Conservation (phyloP, 176 grass and related monocot species). For the Melocanna baccifera region DNA sequence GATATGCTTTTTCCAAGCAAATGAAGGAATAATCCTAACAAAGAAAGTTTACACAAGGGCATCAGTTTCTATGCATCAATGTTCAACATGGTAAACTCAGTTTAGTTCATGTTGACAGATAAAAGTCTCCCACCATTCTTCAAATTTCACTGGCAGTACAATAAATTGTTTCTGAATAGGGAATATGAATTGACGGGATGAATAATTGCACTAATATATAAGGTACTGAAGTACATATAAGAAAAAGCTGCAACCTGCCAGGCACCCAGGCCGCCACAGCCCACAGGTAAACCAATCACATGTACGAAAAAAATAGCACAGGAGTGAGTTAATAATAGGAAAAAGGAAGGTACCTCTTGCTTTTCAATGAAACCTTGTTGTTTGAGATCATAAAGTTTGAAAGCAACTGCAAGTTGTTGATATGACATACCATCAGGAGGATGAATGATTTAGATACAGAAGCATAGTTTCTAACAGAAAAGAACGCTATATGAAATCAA, state of each 20-base stretch:
- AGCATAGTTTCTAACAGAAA: background rate
- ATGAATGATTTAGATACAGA: background rate
- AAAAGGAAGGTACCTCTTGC: constrained; percentile 73
- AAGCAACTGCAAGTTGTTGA: constrained; percentile 75
- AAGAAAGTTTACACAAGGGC: background rate
- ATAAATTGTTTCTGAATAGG: background rate
- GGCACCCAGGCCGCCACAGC: background rate
- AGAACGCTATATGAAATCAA: background rate
- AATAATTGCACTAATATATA: background rate
- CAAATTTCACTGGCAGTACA: background rate
- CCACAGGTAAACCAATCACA: background rate
- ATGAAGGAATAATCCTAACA: constrained; percentile 12
- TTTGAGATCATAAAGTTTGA: constrained; percentile 93
- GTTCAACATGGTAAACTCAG: background rate
- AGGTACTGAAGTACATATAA: constrained; percentile 14
- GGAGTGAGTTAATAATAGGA: background rate
- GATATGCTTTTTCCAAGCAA: constrained; percentile 25
- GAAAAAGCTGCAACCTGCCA: background rate
- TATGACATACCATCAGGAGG: constrained; percentile 14
- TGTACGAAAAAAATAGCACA: background rate
- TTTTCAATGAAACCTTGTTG: constrained; percentile 94
- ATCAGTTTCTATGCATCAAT: background rate
- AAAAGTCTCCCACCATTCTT: background rate
- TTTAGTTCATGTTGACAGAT: constrained; percentile 1
- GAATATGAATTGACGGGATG: background rate